A percentile compares a stretch with the other conserved stretches of the same genome.
phyloP scores from a whole-genome alignment of 2,329 filamentous ascomycete species.

The Fusarium redolens region DNA sequence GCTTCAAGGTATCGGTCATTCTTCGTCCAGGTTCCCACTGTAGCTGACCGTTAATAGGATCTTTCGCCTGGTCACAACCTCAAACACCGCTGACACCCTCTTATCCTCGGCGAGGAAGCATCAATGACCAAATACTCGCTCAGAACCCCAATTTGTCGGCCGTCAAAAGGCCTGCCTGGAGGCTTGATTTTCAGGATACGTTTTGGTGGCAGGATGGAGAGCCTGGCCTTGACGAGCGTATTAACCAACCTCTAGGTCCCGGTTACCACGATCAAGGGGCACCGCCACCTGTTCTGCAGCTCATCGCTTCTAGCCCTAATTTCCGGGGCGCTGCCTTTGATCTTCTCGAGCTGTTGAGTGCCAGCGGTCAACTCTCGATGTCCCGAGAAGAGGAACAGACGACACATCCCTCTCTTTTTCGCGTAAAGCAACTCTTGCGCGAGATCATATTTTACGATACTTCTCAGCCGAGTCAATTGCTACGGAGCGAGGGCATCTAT shows the following conservation, averaged over 20 bases:
- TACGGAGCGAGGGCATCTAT: slow-evolving; percentile 42
- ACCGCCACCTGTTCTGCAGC: slow-evolving; percentile 61
- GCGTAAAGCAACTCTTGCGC: slow-evolving; percentile 65
- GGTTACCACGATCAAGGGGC: slow-evolving; percentile 47
- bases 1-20: slow-evolving; percentile 57
- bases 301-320: slow-evolving; percentile 65
- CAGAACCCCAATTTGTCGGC: slow-evolving; percentile 57
- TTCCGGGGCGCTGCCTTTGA: slow-evolving; percentile 60
- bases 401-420: slow-evolving; percentile 63
- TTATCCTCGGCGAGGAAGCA: slow-evolving; percentile 58
- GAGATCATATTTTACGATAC: slow-evolving; percentile 67
- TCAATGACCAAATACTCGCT: slow-evolving; percentile 64
- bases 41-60: slow-evolving; percentile 50
- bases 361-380: slow-evolving; percentile 61
- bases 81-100: slow-evolving; percentile 64
- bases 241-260: slow-evolving; percentile 19
- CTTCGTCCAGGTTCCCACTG: background rate
- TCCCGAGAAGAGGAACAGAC: slow-evolving; percentile 61
- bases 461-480: slow-evolving; percentile 59
- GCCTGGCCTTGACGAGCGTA: slow-evolving; percentile 49
- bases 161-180: slow-evolving; percentile 54
- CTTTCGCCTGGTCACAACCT: slow-evolving; percentile 60
- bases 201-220: slow-evolving; percentile 69
- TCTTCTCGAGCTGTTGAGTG: slow-evolving; percentile 63
- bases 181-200: slow-evolving; percentile 65